Percentiles rank a stretch among this genome's conserved stretches.
Conservation (phyloP, 768 basidiomycete species). For the Mycena metata region DNA sequence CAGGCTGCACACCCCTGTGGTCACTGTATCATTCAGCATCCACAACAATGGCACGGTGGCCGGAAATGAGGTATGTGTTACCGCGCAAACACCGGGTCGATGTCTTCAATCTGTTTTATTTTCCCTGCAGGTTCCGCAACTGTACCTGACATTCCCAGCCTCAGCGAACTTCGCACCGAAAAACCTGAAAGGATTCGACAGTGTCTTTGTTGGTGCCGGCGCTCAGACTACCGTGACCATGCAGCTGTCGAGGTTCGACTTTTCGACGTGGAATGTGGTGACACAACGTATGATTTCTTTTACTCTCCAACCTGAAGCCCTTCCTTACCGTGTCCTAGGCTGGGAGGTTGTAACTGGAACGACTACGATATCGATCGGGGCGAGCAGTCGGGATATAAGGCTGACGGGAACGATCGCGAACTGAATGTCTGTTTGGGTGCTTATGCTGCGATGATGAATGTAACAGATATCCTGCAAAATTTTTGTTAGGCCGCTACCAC, state of each 20-base stretch:
- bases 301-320: no score
- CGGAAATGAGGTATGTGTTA: constrained; percentile 64
- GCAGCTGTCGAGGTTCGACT: constrained; percentile 62
- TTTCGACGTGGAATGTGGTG: constrained; percentile 68
- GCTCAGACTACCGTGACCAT: constrained; percentile 63
- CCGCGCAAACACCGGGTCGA: no score
- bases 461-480: no score
- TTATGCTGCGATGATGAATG: no score
- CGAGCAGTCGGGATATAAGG: constrained; percentile 64
- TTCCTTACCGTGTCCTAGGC: constrained; percentile 9
- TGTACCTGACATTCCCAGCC: constrained; percentile 66
- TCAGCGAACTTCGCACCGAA: constrained; percentile 63
- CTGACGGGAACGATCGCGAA: constrained; percentile 57
- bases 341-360: constrained; percentile 68
- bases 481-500: no score
- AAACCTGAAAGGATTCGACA: constrained; percentile 70
- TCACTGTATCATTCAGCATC: constrained; percentile 67
- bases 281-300: constrained; percentile 51
- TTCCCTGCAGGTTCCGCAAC: constrained; percentile 61
- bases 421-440: constrained; percentile 32
- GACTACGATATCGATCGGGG: constrained; percentile 62
- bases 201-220: constrained; percentile 58
- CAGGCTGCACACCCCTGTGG: constrained; percentile 66
- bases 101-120: neutral
- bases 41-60: constrained; percentile 66